phyloP scores from a whole-genome alignment of 1,139 yeast species.

The Scheffersomyces stambukii region DNA sequence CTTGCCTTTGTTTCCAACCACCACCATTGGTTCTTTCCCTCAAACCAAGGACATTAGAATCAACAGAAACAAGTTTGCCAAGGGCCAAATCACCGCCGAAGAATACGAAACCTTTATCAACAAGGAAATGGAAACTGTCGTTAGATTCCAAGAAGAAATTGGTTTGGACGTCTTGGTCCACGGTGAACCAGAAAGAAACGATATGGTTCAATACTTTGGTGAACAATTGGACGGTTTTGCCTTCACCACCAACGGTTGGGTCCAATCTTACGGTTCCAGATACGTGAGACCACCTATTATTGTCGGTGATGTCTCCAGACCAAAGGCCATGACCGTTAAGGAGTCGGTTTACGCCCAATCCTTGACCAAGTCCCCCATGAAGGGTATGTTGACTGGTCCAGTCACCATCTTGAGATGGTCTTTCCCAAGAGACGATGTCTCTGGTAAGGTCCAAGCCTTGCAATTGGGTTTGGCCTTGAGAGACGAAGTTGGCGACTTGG shows the following conservation, averaged over 20 bases:
- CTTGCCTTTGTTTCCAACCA: constrained; percentile 98
- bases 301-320: constrained; percentile 99
- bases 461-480: constrained; percentile 97
- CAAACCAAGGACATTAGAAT: constrained; percentile 98
- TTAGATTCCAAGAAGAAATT: constrained; percentile 98
- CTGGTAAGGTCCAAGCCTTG: constrained; percentile 91
- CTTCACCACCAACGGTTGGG: constrained; percentile 99
- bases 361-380: constrained; percentile 90
- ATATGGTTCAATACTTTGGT: constrained; percentile 99
- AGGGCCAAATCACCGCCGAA: constrained; percentile 93
- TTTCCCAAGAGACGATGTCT: constrained; percentile 98
- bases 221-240: constrained; percentile 98
- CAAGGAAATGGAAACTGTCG: constrained; percentile 91
- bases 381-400: constrained; percentile 99
- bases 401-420: constrained; percentile 99
- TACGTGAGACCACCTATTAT: constrained; percentile 99
- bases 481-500: constrained; percentile 97
- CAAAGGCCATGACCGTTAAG: constrained; percentile 97
- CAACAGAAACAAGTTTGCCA: constrained; percentile 96
- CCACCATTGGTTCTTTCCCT: constrained; percentile 99
- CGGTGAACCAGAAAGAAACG: constrained; percentile 99
- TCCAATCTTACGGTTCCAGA: constrained; percentile 99
- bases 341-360: constrained; percentile 99
- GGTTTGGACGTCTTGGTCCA: constrained; percentile 97
- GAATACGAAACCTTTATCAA: constrained; percentile 95